Evolutionary conservation across 306 rosid species (phyloP).

Genomic region (Quercus gilva): DNA sequence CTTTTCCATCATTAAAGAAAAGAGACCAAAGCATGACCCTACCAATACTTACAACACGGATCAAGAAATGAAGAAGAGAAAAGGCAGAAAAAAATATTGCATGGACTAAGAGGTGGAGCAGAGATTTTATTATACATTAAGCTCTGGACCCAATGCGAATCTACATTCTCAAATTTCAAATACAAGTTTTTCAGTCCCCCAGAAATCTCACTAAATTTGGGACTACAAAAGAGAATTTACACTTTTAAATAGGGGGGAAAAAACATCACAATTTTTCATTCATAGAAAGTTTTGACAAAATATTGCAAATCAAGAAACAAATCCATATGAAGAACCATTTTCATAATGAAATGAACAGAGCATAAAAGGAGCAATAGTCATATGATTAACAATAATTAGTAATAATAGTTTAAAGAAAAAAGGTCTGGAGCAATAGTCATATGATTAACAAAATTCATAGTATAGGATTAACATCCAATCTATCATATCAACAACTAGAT

Average conservation of each 20-base stretch:
- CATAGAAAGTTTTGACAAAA: neutral
- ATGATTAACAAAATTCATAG: neutral
- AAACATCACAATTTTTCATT: constrained; percentile 6
- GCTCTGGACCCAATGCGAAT: neutral
- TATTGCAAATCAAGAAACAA: neutral
- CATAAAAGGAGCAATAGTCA: neutral
- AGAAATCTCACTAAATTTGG: neutral
- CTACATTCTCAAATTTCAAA: neutral
- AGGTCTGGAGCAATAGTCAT: neutral
- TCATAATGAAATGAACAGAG: constrained; percentile 5
- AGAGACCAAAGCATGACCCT: neutral
- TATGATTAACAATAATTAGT: too few species aligned
- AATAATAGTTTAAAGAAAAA: neutral
- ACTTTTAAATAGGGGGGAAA: neutral
- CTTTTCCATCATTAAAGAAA: neutral
- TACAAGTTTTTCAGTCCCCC: neutral
- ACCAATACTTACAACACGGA: neutral
- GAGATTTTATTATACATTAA: neutral
- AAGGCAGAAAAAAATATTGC: neutral
- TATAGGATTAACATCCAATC: neutral
- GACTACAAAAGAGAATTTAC: neutral
- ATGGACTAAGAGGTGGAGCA: constrained; percentile 27
- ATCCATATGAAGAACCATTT: neutral
- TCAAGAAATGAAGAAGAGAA: constrained; percentile 21
- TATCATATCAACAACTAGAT: neutral